These are phyloP conservation scores for Strobilomyces confusus DNA, from an alignment of 768 basidiomycete genomes.

Conservation along the genomic window DNA sequence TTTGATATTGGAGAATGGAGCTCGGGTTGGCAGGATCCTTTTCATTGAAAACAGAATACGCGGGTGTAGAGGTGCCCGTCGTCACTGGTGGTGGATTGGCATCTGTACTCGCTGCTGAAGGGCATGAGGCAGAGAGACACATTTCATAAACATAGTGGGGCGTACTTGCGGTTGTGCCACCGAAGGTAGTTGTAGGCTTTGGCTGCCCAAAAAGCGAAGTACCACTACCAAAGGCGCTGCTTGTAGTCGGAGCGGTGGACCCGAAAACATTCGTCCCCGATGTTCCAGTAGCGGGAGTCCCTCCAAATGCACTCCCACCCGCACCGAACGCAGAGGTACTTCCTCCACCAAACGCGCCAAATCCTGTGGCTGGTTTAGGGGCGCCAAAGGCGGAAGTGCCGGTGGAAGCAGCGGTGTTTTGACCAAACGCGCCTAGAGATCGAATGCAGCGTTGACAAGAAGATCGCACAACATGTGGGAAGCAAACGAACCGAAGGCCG, in stretches of 20 bases:
- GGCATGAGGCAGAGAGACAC: constrained; percentile 7
- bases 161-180: constrained; percentile 34
- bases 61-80: constrained; percentile 65
- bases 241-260: constrained; percentile 27
- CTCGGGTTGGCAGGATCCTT: constrained; percentile 54
- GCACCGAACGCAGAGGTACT: constrained; percentile 51
- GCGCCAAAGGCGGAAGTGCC: constrained; percentile 53
- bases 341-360: constrained; percentile 71
- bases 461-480: constrained; percentile 1
- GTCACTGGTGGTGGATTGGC: constrained; percentile 50
- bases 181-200: constrained; percentile 44
- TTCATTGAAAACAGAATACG: constrained; percentile 56
- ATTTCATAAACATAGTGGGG: neutral
- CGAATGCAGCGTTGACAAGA: constrained; percentile 4
- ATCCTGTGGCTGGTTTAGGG: constrained; percentile 67
- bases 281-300: constrained; percentile 27
- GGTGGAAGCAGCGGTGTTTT: constrained; percentile 35
- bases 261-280: constrained; percentile 34
- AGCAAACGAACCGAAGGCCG: constrained; percentile 34
- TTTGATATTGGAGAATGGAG: constrained; percentile 67
- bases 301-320: constrained; percentile 40
- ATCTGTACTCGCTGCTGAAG: constrained; percentile 33
- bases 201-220: constrained; percentile 58
- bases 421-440: constrained; percentile 38
- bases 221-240: constrained; percentile 41